These are phyloP conservation scores for Colletotrichum euphorbiae DNA, from an alignment of 2,329 filamentous ascomycete species.

Conservation along the genomic window DNA sequence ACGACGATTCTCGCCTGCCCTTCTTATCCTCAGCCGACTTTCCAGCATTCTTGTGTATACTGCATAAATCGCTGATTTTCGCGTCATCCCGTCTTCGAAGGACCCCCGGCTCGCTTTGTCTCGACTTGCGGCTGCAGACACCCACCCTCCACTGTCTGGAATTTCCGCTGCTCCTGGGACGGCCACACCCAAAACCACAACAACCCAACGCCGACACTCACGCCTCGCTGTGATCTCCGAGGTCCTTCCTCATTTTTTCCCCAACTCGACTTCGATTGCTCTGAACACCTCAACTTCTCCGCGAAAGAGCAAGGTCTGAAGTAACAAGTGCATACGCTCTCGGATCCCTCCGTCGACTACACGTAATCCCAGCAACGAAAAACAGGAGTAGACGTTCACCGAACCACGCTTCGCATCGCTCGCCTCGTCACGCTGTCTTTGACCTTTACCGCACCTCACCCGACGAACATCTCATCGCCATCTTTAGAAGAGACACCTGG, in stretches of 20 bases:
- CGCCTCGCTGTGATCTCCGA: slow-evolving; percentile 18
- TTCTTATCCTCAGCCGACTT: background rate
- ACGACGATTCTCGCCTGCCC: background rate
- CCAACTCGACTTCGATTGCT: background rate
- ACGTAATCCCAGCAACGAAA: slow-evolving; percentile 33
- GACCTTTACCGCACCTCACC: background rate
- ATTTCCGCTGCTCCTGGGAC: slow-evolving; percentile 37
- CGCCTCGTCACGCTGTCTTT: slow-evolving; percentile 9
- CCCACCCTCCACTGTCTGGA: slow-evolving; percentile 37
- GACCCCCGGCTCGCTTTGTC: slow-evolving; percentile 32
- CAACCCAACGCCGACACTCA: slow-evolving; percentile 32
- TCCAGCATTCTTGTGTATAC: background rate
- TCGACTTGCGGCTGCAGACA: slow-evolving; percentile 36
- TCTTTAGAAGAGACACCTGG: background rate
- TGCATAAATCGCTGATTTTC: slow-evolving; percentile 7
- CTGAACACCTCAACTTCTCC: background rate
- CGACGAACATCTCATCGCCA: background rate
- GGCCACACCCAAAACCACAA: slow-evolving; percentile 34
- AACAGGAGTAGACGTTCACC: slow-evolving; percentile 33
- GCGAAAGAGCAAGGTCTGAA: background rate
- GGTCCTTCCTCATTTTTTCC: slow-evolving; percentile 6
- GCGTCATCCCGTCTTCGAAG: slow-evolving; percentile 29
- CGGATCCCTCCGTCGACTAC: slow-evolving; percentile 20
- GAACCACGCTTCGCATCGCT: slow-evolving; percentile 13
- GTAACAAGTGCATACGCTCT: slow-evolving; percentile 11